Percentiles rank a stretch among this genome's conserved stretches.
Conservation (phyloP, 495 filamentous ascomycete genomes). For the Zalerion maritima region DNA sequence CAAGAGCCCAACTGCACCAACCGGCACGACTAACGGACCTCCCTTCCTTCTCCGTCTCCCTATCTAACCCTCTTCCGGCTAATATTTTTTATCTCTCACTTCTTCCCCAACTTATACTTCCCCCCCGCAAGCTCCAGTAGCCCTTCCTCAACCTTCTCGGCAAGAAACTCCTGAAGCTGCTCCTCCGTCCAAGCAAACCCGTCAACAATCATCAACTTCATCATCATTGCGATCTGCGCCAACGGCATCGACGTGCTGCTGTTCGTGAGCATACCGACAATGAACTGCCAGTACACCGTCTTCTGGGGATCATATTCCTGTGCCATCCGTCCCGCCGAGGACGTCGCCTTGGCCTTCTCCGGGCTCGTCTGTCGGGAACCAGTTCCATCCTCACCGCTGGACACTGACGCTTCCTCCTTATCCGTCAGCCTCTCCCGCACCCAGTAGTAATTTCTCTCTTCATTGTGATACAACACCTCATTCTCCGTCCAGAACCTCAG, state of each 20-base stretch:
- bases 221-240: slow-evolving; percentile 77
- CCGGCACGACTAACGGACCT: too few relatives aligned
- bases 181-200: slow-evolving; percentile 69
- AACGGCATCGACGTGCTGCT: slow-evolving; percentile 59
- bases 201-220: slow-evolving; percentile 75
- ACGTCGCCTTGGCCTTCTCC: slow-evolving; percentile 31
- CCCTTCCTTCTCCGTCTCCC: too few relatives aligned
- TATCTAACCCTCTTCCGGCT: too few relatives aligned
- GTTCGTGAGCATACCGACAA: slow-evolving; percentile 91
- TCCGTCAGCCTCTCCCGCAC: slow-evolving; percentile 26
- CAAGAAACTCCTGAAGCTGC: slow-evolving; percentile 63
- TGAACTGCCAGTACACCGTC: slow-evolving; percentile 75
- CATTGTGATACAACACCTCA: slow-evolving; percentile 50
- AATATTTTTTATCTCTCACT: slow-evolving; percentile 18
- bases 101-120: slow-evolving; percentile 49
- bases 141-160: slow-evolving; percentile 53
- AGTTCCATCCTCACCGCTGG: slow-evolving; percentile 22
- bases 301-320: slow-evolving; percentile 34
- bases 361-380: slow-evolving; percentile 31
- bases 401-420: slow-evolving; percentile 13
- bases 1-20: too few relatives aligned
- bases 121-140: slow-evolving; percentile 60
- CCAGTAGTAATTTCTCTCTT: slow-evolving; percentile 27
- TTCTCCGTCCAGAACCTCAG: slow-evolving; percentile 77
- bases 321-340: slow-evolving; percentile 25